Evolutionary conservation across 139 green algal genomes (phyloP).

Genomic region (Prasinococcaceae sp.): DNA sequence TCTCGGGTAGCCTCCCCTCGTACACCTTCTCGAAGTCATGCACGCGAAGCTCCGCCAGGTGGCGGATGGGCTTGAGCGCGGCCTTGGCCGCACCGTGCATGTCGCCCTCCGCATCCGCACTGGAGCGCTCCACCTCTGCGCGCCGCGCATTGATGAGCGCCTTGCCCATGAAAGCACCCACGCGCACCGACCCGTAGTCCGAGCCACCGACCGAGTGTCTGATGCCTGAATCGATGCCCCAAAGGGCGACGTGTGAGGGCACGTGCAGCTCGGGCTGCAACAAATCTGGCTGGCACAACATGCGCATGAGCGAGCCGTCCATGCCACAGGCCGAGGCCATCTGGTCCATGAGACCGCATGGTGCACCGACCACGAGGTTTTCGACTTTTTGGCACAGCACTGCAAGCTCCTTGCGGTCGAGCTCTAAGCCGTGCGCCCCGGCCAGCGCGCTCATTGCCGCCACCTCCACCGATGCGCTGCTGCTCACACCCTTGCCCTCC

Average conservation of each 20-base stretch:
- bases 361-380: conserved; percentile 79
- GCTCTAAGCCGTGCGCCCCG: not conserved
- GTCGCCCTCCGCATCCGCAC: not conserved
- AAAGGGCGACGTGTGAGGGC: conserved; percentile 47
- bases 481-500: conserved; percentile 82
- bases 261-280: conserved; percentile 48
- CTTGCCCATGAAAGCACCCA: conserved; percentile 62
- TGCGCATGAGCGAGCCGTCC: conserved; percentile 45
- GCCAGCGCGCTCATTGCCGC: conserved; percentile 47
- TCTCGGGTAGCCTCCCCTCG: conserved; percentile 39
- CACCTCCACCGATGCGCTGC: conserved; percentile 82
- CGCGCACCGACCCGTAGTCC: conserved; percentile 69
- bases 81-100: not conserved
- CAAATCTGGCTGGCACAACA: conserved; percentile 72
- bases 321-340: conserved; percentile 59
- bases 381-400: conserved; percentile 76
- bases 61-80: not conserved
- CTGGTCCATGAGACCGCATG: conserved; percentile 95
- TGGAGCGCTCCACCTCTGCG: not conserved
- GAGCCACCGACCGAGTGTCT: conserved; percentile 62
- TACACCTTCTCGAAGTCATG: conserved; percentile 29
- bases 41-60: not conserved
- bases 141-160: conserved; percentile 8
- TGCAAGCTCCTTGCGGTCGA: conserved; percentile 41
- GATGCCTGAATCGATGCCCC: conserved; percentile 77